Evolutionary conservation across 179 eudicot genomes (phyloP), one percentile per base, ranked within the genome.

Genomic region (Camellia oleifera): DNA sequence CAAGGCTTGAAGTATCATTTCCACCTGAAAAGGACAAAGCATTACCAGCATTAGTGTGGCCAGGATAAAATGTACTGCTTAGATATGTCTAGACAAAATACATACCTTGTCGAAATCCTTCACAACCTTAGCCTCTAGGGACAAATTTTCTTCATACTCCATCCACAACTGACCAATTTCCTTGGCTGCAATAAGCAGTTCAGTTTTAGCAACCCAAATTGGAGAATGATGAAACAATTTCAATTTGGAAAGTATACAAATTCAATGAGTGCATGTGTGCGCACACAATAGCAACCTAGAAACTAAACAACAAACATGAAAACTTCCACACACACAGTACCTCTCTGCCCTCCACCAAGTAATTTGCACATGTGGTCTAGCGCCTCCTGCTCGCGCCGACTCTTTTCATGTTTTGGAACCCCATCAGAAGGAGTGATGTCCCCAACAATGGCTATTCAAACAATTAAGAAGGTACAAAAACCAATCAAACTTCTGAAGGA

Each of bases 1-100:
- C 83, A 83, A 88, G 15, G 98, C 99, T 83, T 96, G 99, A 85
- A 96, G 98, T 84, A 92, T 94, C 99, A 95, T 95, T 87, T 96
- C 99, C 86, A 92, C 88, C 99, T 96, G 90, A 78, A 83, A 70
- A 61, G 57, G 45, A 80, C 32, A 76, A 48, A 17, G 57, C 77
- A 76, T 42, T 20, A 77, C 54, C 64, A 72, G 40, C 64, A 74
- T 84, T 69, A 86, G 42, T 20, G 68, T 57, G 75, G 40, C 32
- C 9, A 64, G 52, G 46, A 71, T 52, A 75, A 17, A 58, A 11
- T n/a, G 17, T 10, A 61, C 56, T 8, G 40, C 62, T 20, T n/a
- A 75, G 13, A 20, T 44, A 73, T 45, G 20, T 48, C 0, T 48
- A 8, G 54, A 46, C 12, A 50, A 32, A 60, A 20, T 46, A 46